These are phyloP conservation scores for Aspergillus taichungensis DNA, from an alignment of 495 filamentous ascomycete species.

Conservation along the genomic window DNA sequence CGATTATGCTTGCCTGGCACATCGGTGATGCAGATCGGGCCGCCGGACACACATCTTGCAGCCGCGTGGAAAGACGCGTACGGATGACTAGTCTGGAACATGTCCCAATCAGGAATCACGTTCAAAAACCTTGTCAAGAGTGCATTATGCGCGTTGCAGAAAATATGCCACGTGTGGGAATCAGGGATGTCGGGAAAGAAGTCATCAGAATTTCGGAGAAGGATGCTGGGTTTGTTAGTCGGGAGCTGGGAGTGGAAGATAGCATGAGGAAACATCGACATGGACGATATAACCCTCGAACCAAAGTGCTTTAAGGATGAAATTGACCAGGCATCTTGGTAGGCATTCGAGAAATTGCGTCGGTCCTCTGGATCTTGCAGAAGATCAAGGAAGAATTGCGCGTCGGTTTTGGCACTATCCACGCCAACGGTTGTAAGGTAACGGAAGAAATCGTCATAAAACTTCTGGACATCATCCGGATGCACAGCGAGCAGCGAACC, in stretches of 20 bases:
- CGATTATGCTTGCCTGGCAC: constrained; percentile 72
- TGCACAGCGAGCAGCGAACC: constrained; percentile 52
- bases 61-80: constrained; percentile 81
- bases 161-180: constrained; percentile 90
- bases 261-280: constrained; percentile 77
- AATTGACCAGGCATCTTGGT: constrained; percentile 81
- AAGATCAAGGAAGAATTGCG: constrained; percentile 77
- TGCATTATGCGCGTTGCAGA: constrained; percentile 86
- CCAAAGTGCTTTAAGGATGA: constrained; percentile 69
- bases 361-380: constrained; percentile 59
- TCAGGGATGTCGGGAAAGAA: constrained; percentile 74
- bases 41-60: constrained; percentile 80
- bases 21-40: constrained; percentile 91
- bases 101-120: constrained; percentile 91
- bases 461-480: constrained; percentile 56
- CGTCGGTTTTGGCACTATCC: constrained; percentile 84
- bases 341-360: constrained; percentile 56
- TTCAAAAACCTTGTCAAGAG: constrained; percentile 68
- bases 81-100: constrained; percentile 86
- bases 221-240: constrained; percentile 54
- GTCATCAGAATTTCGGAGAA: constrained; percentile 86
- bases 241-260: constrained; percentile 78
- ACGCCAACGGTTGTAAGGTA: constrained; percentile 64
- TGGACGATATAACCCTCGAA: constrained; percentile 77
- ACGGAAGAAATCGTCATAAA: constrained; percentile 88